Base-by-base conservation (phyloP, 805 yeast species). In the Yarrowia sp. region DNA sequence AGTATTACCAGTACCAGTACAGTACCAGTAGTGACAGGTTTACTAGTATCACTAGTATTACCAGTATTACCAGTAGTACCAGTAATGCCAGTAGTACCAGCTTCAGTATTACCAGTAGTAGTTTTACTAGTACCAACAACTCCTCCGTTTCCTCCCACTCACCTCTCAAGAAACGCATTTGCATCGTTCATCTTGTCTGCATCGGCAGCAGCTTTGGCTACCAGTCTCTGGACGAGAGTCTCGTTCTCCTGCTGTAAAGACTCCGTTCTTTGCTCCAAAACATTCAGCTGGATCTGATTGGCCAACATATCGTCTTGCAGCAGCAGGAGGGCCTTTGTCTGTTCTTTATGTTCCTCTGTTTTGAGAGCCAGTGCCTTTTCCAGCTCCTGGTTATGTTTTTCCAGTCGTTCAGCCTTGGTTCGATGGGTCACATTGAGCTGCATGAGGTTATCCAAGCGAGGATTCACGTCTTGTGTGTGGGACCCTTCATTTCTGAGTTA, bases 291-390 rank as follows among this genome's bases (percentile, higher is more conserved):
- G 43, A 90, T 85, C 62, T 84, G 82, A 66, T 80, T 70, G 0
- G 86, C 81, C 19, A 89, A 77, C 30, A 86, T 77, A 70, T 89
- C 95, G 70, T 90, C 92, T 66, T 86, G 87, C 46, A 87, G 73
- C 33, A 81, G 76, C 66, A 84, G 89, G 19, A 85, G 80, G 4
- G 86, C 80, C 68, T 81, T 81, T 62, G 35, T 12, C 26, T 36
- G 54, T 14, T 61, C 64, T n/a, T 44, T 48, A n/a, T 36, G 56
- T 26, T 61, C 64, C 32, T 58, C 63, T 4, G 51, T 58, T 21
- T 38, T 54, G 26, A 26, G 22, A 3, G 44, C 35, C n/a, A 54
- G 61, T 2, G 61, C 61, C 46, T 36, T 33, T 19, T 54, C 61
- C 46, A 54, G 46, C 44, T 26, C 33, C 35, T 9, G 46, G 30